Percentiles rank a stretch among this genome's conserved stretches.
These are phyloP conservation scores for Fusarium sp. DNA, from an alignment of 2,329 filamentous ascomycete species.

Conservation along the genomic window DNA sequence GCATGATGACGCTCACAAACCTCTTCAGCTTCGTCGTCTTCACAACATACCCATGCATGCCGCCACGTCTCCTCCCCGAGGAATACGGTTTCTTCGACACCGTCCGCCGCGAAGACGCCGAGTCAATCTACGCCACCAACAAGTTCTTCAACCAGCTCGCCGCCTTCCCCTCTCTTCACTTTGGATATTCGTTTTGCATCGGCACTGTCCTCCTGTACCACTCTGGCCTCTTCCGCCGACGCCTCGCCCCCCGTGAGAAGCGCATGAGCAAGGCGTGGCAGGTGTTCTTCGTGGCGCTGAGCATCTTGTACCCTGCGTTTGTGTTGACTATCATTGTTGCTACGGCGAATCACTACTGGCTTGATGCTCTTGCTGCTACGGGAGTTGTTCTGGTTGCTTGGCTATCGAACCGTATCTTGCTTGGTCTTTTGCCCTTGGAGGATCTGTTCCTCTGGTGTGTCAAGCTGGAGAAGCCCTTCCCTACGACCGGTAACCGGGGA, in stretches of 20 bases:
- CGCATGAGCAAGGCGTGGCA: constrained; percentile 45
- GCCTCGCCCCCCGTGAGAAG: constrained; percentile 44
- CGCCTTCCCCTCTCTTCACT: constrained; percentile 68
- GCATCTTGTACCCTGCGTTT: constrained; percentile 62
- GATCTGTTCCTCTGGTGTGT: constrained; percentile 73
- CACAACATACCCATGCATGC: constrained; percentile 67
- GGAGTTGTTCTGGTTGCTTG: constrained; percentile 70
- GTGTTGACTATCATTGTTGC: constrained; percentile 68
- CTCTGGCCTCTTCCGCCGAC: constrained; percentile 56
- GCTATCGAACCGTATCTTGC: constrained; percentile 59
- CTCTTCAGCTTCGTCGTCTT: constrained; percentile 65
- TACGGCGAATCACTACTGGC: constrained; percentile 71
- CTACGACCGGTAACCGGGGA: constrained; percentile 53
- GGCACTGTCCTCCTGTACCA: constrained; percentile 65
- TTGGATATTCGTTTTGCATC: constrained; percentile 65
- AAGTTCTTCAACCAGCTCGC: constrained; percentile 68
- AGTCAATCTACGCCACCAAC: constrained; percentile 72
- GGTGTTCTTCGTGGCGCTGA: constrained; percentile 48
- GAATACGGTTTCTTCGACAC: constrained; percentile 69
- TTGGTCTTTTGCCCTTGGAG: constrained; percentile 71
- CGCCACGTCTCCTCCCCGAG: constrained; percentile 64
- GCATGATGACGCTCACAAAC: constrained; percentile 63
- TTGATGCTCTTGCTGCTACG: constrained; percentile 73
- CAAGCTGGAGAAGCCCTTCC: constrained; percentile 71
- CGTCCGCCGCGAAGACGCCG: constrained; percentile 56